Evolutionary conservation across 306 rosid genomes (phyloP), one percentile per base, ranked within the genome.

Genomic region (Crotalaria pallida): DNA sequence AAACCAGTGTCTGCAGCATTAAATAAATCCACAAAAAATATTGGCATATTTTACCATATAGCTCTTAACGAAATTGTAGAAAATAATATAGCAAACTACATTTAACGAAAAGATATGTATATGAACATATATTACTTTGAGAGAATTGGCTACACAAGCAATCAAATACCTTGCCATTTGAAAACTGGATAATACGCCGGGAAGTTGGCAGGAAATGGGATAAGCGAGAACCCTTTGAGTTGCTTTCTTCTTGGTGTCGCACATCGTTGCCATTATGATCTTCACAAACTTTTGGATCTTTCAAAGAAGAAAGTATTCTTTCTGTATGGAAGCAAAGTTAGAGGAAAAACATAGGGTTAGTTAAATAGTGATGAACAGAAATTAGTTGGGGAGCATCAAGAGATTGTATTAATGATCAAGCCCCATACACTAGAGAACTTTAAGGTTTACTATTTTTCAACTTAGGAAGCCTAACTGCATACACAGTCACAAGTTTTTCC

Each of bases 141-240:
- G 15, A 48, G 59, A 57, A 51, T 15, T 13, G 60, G 21, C 27
- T 29, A 71, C 36, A 60, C 38, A 38, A 55, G 80, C 10, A 65
- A 58, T 49, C 61, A 80, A 69, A 71, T 80, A 86, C 99, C 96
- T 85, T 89, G 78, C 97, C 99, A 86, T 95, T 91, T 23, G 99
- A 95, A 82, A 95, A 95, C 81, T 95, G 99, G 53, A 91, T 97
- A 74, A 95, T 95, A 19, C 99, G 84, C 33, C 92, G 73, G 45
- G 99, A 95, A 58, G 99, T 95, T 57, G 96, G 96, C 11, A 95
- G 86, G 88, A 95, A 95, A 16, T 95, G 97, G 65, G 97, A 76
- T 57, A 84, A 26, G 61, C 79, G 83, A 60, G 89, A 70, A 68
- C 70, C 87, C 80, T 76, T 75, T 51, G 84, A 68, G 62, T 53